Base-by-base conservation (phyloP, 192 early-diverging fungal species). In the Coemansia sp. region DNA sequence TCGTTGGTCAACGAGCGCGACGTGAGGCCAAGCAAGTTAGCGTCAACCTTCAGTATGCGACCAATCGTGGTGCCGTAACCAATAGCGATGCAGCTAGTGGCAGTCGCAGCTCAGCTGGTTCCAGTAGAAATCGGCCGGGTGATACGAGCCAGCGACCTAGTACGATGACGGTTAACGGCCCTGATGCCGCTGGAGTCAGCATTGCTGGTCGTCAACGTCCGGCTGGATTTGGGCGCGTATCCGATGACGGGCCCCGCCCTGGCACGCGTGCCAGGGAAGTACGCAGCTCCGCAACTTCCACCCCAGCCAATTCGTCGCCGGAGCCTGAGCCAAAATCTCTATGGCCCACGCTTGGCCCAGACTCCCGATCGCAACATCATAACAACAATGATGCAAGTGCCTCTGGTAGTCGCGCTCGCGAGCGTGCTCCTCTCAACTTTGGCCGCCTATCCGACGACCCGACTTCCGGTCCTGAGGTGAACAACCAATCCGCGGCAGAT, bases 151-250 rank as follows among this genome's bases (percentile, higher is more conserved):
- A 59, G 17, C 64, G 62, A 27, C 78, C 78, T 6, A 59, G 50
- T 27, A 75, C 72, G n/a, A 79, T 79, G 78, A 75, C 69, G 4
- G 78, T 79, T 4, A 79, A 75, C 54, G 72, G 42, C 2, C 78
- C 78, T 1, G 78, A 79, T 61, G 66, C 61, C 0, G 51, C 78
- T 29, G 78, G 78, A 17, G 72, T 79, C 42, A 79, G 78, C 35
- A 70, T 75, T 59, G 72, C 78, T 17, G 78, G 78, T 2, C 72
- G 78, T n/a, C 69, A 48, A n/a, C 72, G 78, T 4, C 78, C 78
- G n/a, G 36, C 63, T 29, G 69, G 73, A 21, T 79, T 79, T 68
- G 78, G 73, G 13, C 78, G 61, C 34, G 66, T 72, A n/a, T 54
- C 76, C 11, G n/a, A 39, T 27, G 42, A 17, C 31, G 57, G 33